Evolutionary conservation across 805 yeast species (phyloP), one percentile per base, ranked within the genome.

Genomic region (Candida mattraensis): DNA sequence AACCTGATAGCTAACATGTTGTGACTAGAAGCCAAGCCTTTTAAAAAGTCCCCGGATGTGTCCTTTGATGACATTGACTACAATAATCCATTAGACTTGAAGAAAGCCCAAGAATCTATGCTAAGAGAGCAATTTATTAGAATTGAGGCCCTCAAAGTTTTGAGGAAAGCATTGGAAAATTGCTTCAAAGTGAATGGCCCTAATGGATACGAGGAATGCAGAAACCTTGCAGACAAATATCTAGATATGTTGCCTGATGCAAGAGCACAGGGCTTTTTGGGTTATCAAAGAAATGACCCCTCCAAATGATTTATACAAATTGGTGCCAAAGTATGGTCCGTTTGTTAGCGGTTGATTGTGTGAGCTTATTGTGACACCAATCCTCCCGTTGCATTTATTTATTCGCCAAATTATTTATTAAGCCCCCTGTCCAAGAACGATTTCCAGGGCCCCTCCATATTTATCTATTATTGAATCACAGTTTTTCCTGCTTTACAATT

Each of bases 221-320:
- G 81, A 61, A 85, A 84, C 30, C 67, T 86, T 51, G 83, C 88
- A 19, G 81, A 83, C 64, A 77, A 69, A 66, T 85, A 86, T 60
- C 65, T 86, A 68, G 84, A 81, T 51, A 70, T 86, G 84, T 68
- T 85, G 39, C 89, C 87, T 38, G 63, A 72, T 33, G 74, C 82
- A 49, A 74, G 78, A 49, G 72, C 82, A 42, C 73, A 76, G 49
- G 95, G 95, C 28, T 84, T 72, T 64, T 66, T 80, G 56, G 91
- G 87, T n/a, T 84, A 85, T 67, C 94, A 86, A 67, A 82, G 86
- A 74, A 85, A 85, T 64, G 95, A 85, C 57, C 93, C 91, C 28
- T 69, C 85, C 23, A 83, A 84, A 66, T 83, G 66, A n/a, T n/a
- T n/a, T n/a, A n/a, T n/a, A n/a, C n/a, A n/a, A n/a, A n/a, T n/a